These are phyloP conservation scores for Madurella mycetomatis DNA, from an alignment of 2,329 filamentous ascomycete genomes.

Conservation along the genomic window DNA sequence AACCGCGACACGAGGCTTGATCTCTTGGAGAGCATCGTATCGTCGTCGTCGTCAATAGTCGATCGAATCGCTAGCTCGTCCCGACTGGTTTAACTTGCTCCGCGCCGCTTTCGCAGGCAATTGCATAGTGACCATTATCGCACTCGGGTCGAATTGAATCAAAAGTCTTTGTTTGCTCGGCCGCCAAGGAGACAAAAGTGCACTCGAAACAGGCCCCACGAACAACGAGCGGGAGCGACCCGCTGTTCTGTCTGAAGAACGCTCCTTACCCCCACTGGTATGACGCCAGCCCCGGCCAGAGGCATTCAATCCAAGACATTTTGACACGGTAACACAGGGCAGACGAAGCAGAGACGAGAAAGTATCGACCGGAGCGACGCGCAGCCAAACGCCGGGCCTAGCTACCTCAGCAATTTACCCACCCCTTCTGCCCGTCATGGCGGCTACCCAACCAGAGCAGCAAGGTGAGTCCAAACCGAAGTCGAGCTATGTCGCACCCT, in stretches of 20 bases:
- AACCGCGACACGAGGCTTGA: neutral
- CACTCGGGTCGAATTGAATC: too few species aligned
- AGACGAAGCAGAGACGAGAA: neutral
- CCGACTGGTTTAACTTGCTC: neutral
- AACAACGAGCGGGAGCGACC: slow-evolving; percentile 12
- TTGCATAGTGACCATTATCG: too few species aligned
- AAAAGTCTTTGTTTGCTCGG: neutral
- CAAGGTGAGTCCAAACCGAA: slow-evolving; percentile 24
- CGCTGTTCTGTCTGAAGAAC: slow-evolving; percentile 19
- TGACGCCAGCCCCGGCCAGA: slow-evolving; percentile 24
- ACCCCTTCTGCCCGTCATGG: slow-evolving; percentile 21
- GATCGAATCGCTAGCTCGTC: neutral
- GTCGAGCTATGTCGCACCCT: slow-evolving; percentile 2
- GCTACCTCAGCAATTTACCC: slow-evolving; percentile 11
- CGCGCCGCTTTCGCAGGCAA: too few species aligned
- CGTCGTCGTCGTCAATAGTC: too few species aligned
- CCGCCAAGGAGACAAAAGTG: neutral
- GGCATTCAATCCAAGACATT: slow-evolving; percentile 24
- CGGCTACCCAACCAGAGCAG: slow-evolving; percentile 23
- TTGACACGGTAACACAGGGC: slow-evolving; percentile 22
- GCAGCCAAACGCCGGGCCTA: slow-evolving; percentile 10
- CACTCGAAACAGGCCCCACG: slow-evolving; percentile 14
- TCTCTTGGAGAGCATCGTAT: too few species aligned
- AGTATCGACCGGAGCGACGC: slow-evolving; percentile 9
- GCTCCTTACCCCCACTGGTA: slow-evolving; percentile 26